Evolutionary conservation across 2,329 filamentous ascomycete species (phyloP).

Genomic region (Cladophialophora bantiana): DNA sequence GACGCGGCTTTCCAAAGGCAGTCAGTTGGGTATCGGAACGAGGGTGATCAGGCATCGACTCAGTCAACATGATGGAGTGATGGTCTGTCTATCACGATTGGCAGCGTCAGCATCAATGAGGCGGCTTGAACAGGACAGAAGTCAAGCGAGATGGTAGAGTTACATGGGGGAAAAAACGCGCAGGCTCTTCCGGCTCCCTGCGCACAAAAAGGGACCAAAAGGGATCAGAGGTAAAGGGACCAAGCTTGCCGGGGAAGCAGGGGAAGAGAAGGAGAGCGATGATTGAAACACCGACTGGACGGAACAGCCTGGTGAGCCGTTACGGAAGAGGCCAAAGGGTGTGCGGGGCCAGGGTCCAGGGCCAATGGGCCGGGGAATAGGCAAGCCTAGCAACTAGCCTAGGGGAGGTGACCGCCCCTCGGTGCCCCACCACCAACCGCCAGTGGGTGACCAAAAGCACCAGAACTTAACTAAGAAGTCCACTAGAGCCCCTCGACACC

Average conservation of each 20-base stretch:
- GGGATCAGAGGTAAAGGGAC: constrained; percentile 6
- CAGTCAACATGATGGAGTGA: background rate
- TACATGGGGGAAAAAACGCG: constrained; percentile 7
- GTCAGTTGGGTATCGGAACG: background rate
- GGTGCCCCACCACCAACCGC: background rate
- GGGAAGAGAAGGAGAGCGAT: constrained; percentile 3
- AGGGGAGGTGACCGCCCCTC: background rate
- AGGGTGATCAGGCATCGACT: constrained; percentile 15
- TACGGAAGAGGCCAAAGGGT: background rate
- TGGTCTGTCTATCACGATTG: background rate
- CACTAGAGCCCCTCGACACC: background rate
- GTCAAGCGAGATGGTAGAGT: constrained; percentile 26
- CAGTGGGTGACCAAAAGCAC: background rate
- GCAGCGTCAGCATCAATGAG: background rate
- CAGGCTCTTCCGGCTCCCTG: no score
- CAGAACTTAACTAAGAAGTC: constrained; percentile 3
- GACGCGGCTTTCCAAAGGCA: constrained; percentile 1
- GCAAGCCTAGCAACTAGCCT: background rate
- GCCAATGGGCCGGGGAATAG: constrained; percentile 5
- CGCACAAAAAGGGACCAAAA: background rate
- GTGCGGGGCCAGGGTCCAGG: background rate
- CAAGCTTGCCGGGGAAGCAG: constrained; percentile 20
- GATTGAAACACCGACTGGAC: constrained; percentile 20
- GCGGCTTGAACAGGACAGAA: constrained; percentile 7
- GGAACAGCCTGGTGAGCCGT: constrained; percentile 3